Evolutionary conservation across 2,329 filamentous ascomycete genomes (phyloP).

Genomic region (Stagonosporopsis cucurbitacearum): DNA sequence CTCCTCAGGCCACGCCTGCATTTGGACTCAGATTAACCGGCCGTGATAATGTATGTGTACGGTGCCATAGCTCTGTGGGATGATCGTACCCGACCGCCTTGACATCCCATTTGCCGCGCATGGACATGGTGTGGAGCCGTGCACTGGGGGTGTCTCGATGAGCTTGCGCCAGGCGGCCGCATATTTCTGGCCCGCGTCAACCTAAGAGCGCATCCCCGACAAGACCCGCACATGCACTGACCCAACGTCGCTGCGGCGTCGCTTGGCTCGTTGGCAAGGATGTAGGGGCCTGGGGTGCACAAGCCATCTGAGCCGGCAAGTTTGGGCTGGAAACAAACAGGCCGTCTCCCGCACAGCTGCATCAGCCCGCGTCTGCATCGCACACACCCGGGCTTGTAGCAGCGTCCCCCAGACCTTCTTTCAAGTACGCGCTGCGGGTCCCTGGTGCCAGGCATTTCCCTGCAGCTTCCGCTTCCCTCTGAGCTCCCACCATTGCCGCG

Average conservation of each 20-base stretch:
- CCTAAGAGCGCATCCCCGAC: constrained; percentile 39
- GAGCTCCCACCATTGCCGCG: constrained; percentile 31
- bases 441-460: constrained; percentile 40
- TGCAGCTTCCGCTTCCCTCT: constrained; percentile 36
- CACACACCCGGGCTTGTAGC: constrained; percentile 44
- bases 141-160: constrained; percentile 21
- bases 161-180: constrained; percentile 36
- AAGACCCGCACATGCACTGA: constrained; percentile 39
- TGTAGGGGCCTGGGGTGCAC: constrained; percentile 33
- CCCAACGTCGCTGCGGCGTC: constrained; percentile 39
- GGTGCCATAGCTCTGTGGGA: constrained; percentile 33
- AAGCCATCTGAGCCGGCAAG: constrained; percentile 34
- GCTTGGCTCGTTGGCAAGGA: constrained; percentile 39
- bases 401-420: constrained; percentile 39
- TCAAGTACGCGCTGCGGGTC: constrained; percentile 48
- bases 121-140: constrained; percentile 33
- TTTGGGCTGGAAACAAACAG: constrained; percentile 43
- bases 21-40: constrained; percentile 45
- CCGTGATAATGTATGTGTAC: constrained; percentile 25
- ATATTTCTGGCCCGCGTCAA: constrained; percentile 37
- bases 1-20: constrained; percentile 33
- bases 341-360: constrained; percentile 41
- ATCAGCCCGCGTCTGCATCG: constrained; percentile 43
- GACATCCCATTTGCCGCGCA: constrained; percentile 44
- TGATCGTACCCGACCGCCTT: constrained; percentile 35